phyloP scores from a whole-genome alignment of 2,329 filamentous ascomycete species.

The Zymoseptoria passerinii region DNA sequence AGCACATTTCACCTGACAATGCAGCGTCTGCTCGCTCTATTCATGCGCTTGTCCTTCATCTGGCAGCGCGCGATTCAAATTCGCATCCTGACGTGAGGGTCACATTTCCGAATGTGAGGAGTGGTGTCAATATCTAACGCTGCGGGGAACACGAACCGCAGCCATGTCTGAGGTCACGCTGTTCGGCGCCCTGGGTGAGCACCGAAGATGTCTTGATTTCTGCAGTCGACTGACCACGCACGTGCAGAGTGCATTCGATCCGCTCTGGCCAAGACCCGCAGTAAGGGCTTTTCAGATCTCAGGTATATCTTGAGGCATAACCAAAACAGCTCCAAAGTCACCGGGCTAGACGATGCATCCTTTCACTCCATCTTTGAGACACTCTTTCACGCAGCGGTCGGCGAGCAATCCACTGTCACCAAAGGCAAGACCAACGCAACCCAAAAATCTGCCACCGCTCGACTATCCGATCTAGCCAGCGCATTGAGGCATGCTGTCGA shows the following conservation, averaged over 20 bases:
- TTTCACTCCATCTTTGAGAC: constrained; percentile 75
- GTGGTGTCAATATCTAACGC: neutral
- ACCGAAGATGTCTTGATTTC: constrained; percentile 6
- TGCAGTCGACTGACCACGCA: constrained; percentile 4
- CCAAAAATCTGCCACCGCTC: constrained; percentile 35
- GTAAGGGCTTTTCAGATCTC: constrained; percentile 46
- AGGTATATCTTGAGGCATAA: constrained; percentile 50
- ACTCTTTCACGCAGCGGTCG: constrained; percentile 60
- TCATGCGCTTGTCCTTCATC: neutral
- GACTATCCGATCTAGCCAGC: constrained; percentile 61
- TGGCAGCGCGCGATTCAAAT: neutral
- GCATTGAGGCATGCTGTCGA: constrained; percentile 65
- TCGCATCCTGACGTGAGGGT: neutral
- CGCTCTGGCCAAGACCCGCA: constrained; percentile 39
- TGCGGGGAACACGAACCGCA: neutral
- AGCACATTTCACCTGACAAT: neutral
- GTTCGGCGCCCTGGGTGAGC: constrained; percentile 10
- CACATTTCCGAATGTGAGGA: neutral
- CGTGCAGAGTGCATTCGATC: constrained; percentile 32
- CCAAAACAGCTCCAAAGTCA: constrained; percentile 34
- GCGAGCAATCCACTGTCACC: constrained; percentile 59
- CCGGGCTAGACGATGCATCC: constrained; percentile 59
- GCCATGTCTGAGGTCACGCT: constrained; percentile 6
- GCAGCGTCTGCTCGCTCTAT: neutral
- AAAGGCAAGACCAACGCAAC: constrained; percentile 42